These are phyloP conservation scores for Carnegiea gigantea DNA, from an alignment of 179 eudicot species.

Conservation along the genomic window DNA sequence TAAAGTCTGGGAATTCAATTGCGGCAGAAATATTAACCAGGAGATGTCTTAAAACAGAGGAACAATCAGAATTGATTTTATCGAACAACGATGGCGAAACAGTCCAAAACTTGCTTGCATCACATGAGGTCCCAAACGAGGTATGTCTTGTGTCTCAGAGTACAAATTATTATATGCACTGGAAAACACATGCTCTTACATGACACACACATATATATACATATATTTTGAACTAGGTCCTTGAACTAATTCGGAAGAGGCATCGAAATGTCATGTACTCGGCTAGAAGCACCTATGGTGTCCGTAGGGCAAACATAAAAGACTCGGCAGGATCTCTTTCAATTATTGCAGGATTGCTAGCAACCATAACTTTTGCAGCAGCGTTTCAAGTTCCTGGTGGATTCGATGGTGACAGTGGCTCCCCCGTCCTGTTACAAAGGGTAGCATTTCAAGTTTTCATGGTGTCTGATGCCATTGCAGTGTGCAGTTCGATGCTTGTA, in stretches of 20 bases:
- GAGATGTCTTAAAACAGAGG: not conserved
- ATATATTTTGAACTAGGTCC: too few relatives aligned
- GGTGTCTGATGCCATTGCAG: not conserved
- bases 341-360: not conserved
- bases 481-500: conserved; percentile 15
- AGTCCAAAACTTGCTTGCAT: not conserved
- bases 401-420: not conserved
- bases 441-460: conserved; percentile 12
- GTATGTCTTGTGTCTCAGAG: too few relatives aligned
- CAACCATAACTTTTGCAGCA: conserved; percentile 20
- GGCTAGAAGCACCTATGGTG: too few relatives aligned
- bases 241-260: too few relatives aligned
- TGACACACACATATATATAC: too few relatives aligned
- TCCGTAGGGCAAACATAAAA: too few relatives aligned
- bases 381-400: conserved; percentile 22
- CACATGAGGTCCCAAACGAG: not conserved
- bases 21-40: not conserved
- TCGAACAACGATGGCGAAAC: too few relatives aligned
- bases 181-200: too few relatives aligned
- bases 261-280: too few relatives aligned
- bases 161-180: too few relatives aligned
- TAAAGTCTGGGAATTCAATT: not conserved
- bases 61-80: not conserved
- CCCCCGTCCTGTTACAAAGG: conserved; percentile 6
- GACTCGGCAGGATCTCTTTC: not conserved